Evolutionary conservation across 306 rosid species (phyloP).

Genomic region (Mimosa pudica): DNA sequence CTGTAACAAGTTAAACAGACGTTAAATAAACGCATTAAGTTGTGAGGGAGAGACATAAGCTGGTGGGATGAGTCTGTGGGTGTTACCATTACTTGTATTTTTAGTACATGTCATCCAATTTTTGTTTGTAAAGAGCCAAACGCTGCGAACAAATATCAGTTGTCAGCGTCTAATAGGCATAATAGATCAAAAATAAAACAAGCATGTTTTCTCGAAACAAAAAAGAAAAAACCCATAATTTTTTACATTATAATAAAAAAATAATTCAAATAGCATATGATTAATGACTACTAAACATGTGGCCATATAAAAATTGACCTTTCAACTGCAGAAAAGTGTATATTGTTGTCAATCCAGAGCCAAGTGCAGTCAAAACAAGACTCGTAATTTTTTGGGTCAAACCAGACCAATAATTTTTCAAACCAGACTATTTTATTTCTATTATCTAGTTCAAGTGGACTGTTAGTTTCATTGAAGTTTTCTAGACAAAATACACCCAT

Average conservation of each 20-base stretch:
- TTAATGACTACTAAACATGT: not conserved
- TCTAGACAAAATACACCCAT: constrained; percentile 25
- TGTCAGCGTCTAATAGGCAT: constrained; percentile 33
- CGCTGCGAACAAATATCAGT: constrained; percentile 37
- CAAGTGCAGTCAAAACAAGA: constrained; percentile 17
- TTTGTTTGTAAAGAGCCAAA: constrained; percentile 53
- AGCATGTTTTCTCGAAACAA: not conserved
- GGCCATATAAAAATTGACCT: not conserved
- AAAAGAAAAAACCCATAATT: constrained; percentile 20
- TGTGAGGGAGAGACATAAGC: constrained; percentile 12
- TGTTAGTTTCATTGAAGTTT: constrained; percentile 26
- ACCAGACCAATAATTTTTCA: constrained; percentile 16
- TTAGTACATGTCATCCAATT: constrained; percentile 49
- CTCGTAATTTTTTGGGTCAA: not conserved
- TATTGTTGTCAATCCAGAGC: constrained; percentile 3
- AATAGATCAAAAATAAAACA: constrained; percentile 2
- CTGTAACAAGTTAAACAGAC: constrained; percentile 33
- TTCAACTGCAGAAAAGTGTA: not conserved
- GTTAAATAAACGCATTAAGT: constrained; percentile 2
- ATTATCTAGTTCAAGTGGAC: constrained; percentile 22
- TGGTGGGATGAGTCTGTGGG: constrained; percentile 5
- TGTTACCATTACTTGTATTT: constrained; percentile 31
- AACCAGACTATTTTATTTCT: constrained; percentile 9
- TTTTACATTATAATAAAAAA: constrained; percentile 27
- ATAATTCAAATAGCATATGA: constrained; percentile 24